These are phyloP conservation scores for Fusarium sp. DNA, from an alignment of 2,329 filamentous ascomycete species.

Conservation along the genomic window DNA sequence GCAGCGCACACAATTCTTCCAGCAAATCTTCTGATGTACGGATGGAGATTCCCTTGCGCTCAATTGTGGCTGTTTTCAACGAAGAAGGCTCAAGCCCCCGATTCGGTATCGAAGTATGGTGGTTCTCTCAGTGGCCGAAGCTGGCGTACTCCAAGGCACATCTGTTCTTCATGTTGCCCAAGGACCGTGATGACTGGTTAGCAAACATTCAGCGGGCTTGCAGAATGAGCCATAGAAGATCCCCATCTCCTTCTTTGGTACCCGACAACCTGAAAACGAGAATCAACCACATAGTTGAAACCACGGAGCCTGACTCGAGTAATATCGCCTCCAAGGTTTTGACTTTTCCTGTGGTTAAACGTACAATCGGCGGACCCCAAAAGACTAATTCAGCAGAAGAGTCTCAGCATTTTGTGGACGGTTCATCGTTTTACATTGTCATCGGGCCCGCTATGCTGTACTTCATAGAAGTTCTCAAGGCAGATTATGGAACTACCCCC, in stretches of 20 bases:
- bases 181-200: conserved; percentile 63
- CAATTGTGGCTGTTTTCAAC: conserved; percentile 63
- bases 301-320: conserved; percentile 53
- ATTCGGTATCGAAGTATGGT: conserved; percentile 67
- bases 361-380: conserved; percentile 54
- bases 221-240: conserved; percentile 52
- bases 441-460: conserved; percentile 65
- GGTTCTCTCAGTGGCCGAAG: conserved; percentile 58
- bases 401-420: conserved; percentile 59
- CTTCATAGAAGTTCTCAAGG: conserved; percentile 61
- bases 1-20: conserved; percentile 37
- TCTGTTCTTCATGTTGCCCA: conserved; percentile 61
- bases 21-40: conserved; percentile 53
- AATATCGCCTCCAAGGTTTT: conserved; percentile 47
- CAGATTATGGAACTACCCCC: conserved; percentile 54
- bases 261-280: conserved; percentile 60
- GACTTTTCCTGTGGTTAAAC: conserved; percentile 65
- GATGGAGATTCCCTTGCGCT: conserved; percentile 61
- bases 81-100: conserved; percentile 62
- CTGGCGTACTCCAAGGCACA: conserved; percentile 60
- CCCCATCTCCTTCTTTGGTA: conserved; percentile 52
- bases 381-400: conserved; percentile 57
- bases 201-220: conserved; percentile 58
- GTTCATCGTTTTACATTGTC: conserved; percentile 65
- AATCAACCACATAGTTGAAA: conserved; percentile 59